A percentile compares a stretch with the other conserved stretches of the same genome.
Evolutionary conservation across 2,329 filamentous ascomycete species (phyloP).

Genomic region (Aspergillus arachidicola): DNA sequence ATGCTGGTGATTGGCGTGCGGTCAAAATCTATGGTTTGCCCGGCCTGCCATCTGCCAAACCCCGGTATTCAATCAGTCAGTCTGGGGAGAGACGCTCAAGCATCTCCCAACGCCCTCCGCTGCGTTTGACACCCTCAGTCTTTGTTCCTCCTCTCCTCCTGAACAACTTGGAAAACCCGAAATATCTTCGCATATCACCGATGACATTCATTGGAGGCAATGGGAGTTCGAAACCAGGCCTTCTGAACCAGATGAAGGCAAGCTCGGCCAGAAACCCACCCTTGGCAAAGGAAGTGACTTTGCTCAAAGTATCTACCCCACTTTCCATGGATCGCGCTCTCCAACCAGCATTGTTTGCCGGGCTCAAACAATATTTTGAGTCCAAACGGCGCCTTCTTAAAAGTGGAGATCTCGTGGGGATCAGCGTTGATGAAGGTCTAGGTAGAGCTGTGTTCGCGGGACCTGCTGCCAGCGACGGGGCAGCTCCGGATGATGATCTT

Average conservation of each 20-base stretch:
- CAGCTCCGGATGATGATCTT: constrained; percentile 72
- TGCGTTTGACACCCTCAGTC: constrained; percentile 59
- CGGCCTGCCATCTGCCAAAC: constrained; percentile 58
- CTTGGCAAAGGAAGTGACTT: constrained; percentile 74
- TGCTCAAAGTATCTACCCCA: constrained; percentile 87
- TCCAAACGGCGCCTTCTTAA: constrained; percentile 79
- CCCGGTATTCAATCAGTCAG: constrained; percentile 58
- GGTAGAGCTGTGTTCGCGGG: constrained; percentile 79
- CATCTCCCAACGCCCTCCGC: constrained; percentile 52
- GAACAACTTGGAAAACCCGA: constrained; percentile 78
- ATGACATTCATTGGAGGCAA: constrained; percentile 37
- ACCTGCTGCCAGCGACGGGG: constrained; percentile 55
- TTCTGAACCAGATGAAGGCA: constrained; percentile 54
- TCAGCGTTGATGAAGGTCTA: constrained; percentile 83
- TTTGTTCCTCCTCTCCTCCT: constrained; percentile 86
- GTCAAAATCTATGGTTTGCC: constrained; percentile 88
- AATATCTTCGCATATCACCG: constrained; percentile 77
- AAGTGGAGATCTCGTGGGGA: constrained; percentile 82
- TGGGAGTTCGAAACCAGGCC: constrained; percentile 58
- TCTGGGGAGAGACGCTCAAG: constrained; percentile 55
- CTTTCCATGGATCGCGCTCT: constrained; percentile 82
- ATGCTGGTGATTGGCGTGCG: constrained; percentile 75
- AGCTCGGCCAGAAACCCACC: constrained; percentile 55
- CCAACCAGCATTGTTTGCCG: constrained; percentile 82
- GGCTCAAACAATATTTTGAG: constrained; percentile 86